Conservation (phyloP, 805 yeast species). For the Starmerella sirachaensis region DNA sequence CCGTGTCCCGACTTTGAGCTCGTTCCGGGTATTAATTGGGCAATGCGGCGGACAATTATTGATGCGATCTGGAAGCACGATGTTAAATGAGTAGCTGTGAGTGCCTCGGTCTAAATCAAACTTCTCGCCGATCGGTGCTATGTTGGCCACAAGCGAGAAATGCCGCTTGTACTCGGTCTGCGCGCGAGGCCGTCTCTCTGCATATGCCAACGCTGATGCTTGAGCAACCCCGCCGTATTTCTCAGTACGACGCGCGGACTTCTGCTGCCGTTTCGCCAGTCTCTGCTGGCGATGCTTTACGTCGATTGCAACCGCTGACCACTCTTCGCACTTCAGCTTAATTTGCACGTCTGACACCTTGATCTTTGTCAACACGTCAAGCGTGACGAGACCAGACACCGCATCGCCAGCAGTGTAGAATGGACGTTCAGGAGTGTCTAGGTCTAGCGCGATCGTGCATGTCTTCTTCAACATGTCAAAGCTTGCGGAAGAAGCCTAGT, state of each 20-base stretch:
- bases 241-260: neutral
- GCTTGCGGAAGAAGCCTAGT: no score
- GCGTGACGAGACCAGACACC: neutral
- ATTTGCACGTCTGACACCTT: conserved; percentile 6
- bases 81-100: conserved; percentile 1
- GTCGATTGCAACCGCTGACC: neutral
- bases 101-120: neutral
- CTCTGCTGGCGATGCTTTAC: neutral
- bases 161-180: conserved; percentile 1
- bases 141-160: neutral
- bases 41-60: conserved; percentile 6
- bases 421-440: neutral
- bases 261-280: conserved; percentile 2
- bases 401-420: conserved; percentile 7
- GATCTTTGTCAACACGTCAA: neutral
- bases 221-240: neutral
- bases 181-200: neutral
- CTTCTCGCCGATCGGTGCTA: neutral
- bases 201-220: neutral
- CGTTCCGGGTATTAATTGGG: conserved; percentile 3
- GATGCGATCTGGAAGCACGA: conserved; percentile 5
- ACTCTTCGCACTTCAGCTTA: conserved; percentile 11
- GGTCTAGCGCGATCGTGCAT: neutral
- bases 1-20: conserved; percentile 4
- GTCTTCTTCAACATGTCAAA: no score